Evolutionary conservation across 2,329 filamentous ascomycete species (phyloP).

Genomic region (Magnaporthiopsis poae): DNA sequence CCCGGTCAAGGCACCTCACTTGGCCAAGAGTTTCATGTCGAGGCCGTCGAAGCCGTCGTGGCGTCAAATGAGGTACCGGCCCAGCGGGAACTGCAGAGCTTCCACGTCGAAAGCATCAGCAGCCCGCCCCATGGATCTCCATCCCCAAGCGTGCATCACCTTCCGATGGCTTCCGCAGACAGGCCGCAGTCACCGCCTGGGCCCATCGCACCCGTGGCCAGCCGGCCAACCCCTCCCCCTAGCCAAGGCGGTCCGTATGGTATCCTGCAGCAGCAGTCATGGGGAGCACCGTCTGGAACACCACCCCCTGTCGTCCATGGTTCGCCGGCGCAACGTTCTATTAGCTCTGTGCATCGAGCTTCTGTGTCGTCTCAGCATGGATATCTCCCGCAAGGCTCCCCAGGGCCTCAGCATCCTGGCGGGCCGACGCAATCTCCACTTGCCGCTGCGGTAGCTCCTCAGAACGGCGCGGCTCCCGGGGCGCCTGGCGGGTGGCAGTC

Average conservation of each 20-base stretch:
- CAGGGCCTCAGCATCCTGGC: neutral
- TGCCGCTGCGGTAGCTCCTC: neutral
- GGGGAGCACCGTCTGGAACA: neutral
- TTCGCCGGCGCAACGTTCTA: neutral
- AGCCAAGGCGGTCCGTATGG: too few species aligned
- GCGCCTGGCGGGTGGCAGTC: neutral
- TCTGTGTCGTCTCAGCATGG: constrained; percentile 5
- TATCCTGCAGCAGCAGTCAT: neutral
- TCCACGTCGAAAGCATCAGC: neutral
- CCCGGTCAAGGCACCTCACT: neutral
- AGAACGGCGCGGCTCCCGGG: neutral
- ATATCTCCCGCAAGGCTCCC: neutral
- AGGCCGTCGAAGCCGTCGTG: too few species aligned
- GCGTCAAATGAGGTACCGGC: neutral
- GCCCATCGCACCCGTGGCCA: too few species aligned
- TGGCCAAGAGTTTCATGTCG: neutral
- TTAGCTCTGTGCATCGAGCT: constrained; percentile 9
- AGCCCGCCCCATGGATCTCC: too few species aligned
- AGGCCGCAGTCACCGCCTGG: too few species aligned
- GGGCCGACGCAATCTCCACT: neutral
- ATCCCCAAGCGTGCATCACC: too few species aligned
- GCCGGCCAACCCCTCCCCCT: neutral
- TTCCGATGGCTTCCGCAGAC: too few species aligned
- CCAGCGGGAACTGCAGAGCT: neutral
- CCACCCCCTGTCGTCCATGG: too few species aligned